These are phyloP conservation scores for Terfezia boudieri DNA, from an alignment of 495 filamentous ascomycete genomes.

Conservation along the genomic window DNA sequence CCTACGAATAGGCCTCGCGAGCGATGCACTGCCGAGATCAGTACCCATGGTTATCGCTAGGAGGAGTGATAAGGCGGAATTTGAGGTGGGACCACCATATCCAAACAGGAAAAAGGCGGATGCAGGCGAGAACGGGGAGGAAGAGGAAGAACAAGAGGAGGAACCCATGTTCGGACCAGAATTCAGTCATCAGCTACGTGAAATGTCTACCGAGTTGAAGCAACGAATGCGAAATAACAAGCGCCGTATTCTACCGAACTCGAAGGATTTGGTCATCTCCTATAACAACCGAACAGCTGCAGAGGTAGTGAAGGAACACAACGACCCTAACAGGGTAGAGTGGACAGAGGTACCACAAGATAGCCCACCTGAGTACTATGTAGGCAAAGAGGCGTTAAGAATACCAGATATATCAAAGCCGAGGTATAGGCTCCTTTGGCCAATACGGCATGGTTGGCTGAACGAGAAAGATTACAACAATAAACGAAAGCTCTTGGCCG, in stretches of 20 bases:
- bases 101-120: conserved; percentile 70
- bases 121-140: conserved; percentile 23
- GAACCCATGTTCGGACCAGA: conserved; percentile 73
- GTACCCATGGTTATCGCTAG: conserved; percentile 82
- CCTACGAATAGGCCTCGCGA: conserved; percentile 72
- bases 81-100: conserved; percentile 63
- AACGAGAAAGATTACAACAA: conserved; percentile 74
- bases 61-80: conserved; percentile 50
- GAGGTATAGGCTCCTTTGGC: conserved; percentile 80
- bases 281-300: conserved; percentile 64
- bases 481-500: conserved; percentile 53
- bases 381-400: conserved; percentile 58
- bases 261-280: conserved; percentile 79
- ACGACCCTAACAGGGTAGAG: conserved; percentile 75
- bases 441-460: conserved; percentile 61
- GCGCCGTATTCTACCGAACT: conserved; percentile 78
- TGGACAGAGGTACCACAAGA: conserved; percentile 63
- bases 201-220: conserved; percentile 70
- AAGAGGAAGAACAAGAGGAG: conserved; percentile 28
- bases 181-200: conserved; percentile 51
- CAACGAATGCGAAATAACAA: conserved; percentile 79
- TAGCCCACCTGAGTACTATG: conserved; percentile 42
- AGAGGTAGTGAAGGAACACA: conserved; percentile 77
- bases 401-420: conserved; percentile 79
- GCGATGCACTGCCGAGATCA: conserved; percentile 81